Evolutionary conservation across 2,329 filamentous ascomycete species (phyloP), one percentile per base, ranked within the genome.

Genomic region (Rugonectria rugulosa): DNA sequence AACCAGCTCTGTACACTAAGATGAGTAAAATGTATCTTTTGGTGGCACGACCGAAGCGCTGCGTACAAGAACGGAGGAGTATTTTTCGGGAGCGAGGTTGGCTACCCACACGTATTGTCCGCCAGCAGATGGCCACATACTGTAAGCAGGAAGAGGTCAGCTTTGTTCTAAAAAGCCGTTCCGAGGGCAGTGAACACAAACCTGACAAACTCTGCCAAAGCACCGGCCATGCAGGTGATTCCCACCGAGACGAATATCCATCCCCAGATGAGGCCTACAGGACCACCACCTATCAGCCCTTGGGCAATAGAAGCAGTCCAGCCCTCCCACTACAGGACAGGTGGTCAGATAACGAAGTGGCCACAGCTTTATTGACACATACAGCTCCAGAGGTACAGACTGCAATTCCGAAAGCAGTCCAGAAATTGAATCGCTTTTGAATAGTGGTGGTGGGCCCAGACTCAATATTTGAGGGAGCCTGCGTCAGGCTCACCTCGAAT

Each of bases 371-470:
- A 6, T 21, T 23, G 6, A 4, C 5, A 15, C 32, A 17, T 37
- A 47, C 44, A 5, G 44, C 31, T 10, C 44, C 44, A 24, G 44
- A 47, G 26, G 44, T 38, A 19, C 44, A 47, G n/a, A 47, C 32
- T 7, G 44, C 44, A 47, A 47, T 47, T 20, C 44, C 44, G 29
- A 47, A 38, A 20, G 44, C 44, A n/a, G 44, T 47, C 44, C 44
- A 47, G 14, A 47, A 47, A 24, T 47, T 47, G 44, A 47, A 47
- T 9, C 44, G 31, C 20, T 47, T 47, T 9, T 47, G 21, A 14
- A 47, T 23, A 17, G 29, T 37, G 31, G 19, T 12, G 26, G 17
- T 21, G 15, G 26, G 42, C 3, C 6, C 5, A 14, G 27, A 27
- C 27, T 44, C 42, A 6, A 21, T 31, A 19, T 34, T 19, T 11